Base-by-base conservation (phyloP, 345 rosid genomes). In the Atalantia buxifolia region DNA sequence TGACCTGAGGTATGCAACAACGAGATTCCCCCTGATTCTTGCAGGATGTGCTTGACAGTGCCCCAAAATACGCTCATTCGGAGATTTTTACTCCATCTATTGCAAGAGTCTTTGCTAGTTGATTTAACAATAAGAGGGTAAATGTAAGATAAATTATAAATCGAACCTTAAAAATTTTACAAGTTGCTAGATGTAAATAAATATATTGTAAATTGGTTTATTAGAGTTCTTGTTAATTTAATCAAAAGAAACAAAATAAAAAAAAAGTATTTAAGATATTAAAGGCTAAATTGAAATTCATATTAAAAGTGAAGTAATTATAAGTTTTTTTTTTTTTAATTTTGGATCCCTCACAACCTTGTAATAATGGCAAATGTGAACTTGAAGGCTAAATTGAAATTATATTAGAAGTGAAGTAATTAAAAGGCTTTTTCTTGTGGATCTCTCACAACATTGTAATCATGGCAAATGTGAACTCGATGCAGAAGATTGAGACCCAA, bases 401-500 rank as follows among this genome's bases (percentile, higher is more conserved):
- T 24, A 42, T 28, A 25, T 28, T 61, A 2, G 21, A 42, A 27
- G 55, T 27, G n/a, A 63, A 62, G 27, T 45, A 42, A 62, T 4
- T 25, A 27, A 12, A 40, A 42, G 19, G 42, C 1, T 36, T 36
- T 21, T 19, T 14, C 16, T 28, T 25, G 28, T 3, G 18, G 36
- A 9, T 30, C 57, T 18, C 21, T 16, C 7, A 64, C 64, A 76
- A 27, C 50, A 76, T 55, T 16, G 25, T 31, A 76, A 66, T 55
- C 33, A 76, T 55, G 36, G n/a, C 55, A 35, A 42, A 24, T 76
- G 55, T 66, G 72, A 76, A 53, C 31, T 76, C 50, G 55, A 28
- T 14, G 63, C 25, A 25, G 63, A 65, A 76, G 71, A 66, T 66
- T 55, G 31, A 24, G 79, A 66, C 66, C 64, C 33, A 66, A 55